These are phyloP conservation scores for Phytophthora boehmeriae DNA, from an alignment of 352 stramenopile genomes.

Conservation along the genomic window DNA sequence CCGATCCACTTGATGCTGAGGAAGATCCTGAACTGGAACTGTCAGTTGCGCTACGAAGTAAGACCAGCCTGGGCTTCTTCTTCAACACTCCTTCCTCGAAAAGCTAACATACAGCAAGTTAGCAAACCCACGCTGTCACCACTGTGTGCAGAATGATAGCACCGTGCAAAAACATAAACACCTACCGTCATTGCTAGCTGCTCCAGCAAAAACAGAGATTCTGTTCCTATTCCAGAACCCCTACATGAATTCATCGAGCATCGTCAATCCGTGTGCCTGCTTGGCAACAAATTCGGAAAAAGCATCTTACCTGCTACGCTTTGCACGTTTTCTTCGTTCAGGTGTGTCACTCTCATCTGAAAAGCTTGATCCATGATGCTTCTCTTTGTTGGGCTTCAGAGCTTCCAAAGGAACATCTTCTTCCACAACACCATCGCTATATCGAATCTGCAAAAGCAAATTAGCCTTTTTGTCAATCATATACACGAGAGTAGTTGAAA, in stretches of 20 bases:
- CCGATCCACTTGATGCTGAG: constrained; percentile 24
- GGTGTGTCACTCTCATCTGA: constrained; percentile 3
- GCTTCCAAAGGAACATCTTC: constrained; percentile 54
- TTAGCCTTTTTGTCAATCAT: constrained; percentile 21
- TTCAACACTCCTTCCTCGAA: constrained; percentile 59
- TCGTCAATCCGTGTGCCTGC: neutral
- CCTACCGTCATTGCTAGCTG: constrained; percentile 69
- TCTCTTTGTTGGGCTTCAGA: constrained; percentile 28
- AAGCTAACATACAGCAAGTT: constrained; percentile 35
- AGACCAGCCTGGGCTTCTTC: constrained; percentile 47
- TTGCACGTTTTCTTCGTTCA: constrained; percentile 1
- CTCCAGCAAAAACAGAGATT: constrained; percentile 66
- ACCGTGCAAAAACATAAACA: neutral
- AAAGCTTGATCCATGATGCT: constrained; percentile 2
- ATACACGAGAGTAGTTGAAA: constrained; percentile 19
- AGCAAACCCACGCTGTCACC: neutral
- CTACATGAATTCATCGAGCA: neutral
- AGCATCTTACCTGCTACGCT: constrained; percentile 1
- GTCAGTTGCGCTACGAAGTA: constrained; percentile 19
- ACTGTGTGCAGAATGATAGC: neutral
- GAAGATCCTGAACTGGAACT: constrained; percentile 32
- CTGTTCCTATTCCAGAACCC: constrained; percentile 26
- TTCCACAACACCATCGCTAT: constrained; percentile 51
- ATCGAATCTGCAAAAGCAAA: constrained; percentile 49
- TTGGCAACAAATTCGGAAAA: neutral